Evolutionary conservation across 75 land plant genomes (phyloP), one percentile per base, ranked within the genome.

Genomic region (Ceratopteris richardii): DNA sequence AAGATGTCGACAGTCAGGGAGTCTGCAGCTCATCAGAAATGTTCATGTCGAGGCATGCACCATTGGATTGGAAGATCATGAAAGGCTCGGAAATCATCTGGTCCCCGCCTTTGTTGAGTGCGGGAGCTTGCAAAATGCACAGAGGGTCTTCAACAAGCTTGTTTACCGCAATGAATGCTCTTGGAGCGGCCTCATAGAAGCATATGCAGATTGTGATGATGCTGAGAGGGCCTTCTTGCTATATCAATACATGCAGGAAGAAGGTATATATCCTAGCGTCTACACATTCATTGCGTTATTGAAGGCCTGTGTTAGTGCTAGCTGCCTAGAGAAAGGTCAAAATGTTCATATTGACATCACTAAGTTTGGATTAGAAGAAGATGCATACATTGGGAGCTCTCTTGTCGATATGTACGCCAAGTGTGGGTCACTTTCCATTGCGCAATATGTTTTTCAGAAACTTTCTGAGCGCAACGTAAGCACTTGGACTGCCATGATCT

Each of bases 341-440:
- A 33, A 64, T 20, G 1, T 57, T 16, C 66, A 58, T 25, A 28
- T 24, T 10, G 19, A 37, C 2, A 14, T 60, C 25, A 0, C 29
- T 14, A 58, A 64, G 18, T 24, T 14, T 19, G 27, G 37, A n/a
- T 25, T 59, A 9, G n/a, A n/a, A n/a, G 6, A 17, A n/a, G 6
- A 58, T 13, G 24, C 22, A 9, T 13, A 14, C 25, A 29, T 26
- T 27, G 29, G 41, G 12, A 64, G 13, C 22, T 17, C 31, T 17
- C 17, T 64, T 19, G 21, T 64, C n/a, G 44, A 37, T 24, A 2
- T 62, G 64, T 62, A 64, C 58, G 66, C 31, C 25, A 64, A 59
- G 58, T 58, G 66, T 20, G 65, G 42, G 0, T 16, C 19, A 31
- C 20, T 62, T 11, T 42, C 21, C 1, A 46, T 54, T 7, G 64